Conservation (phyloP, 805 yeast genomes). For the Pichia rugopelliculosa region DNA sequence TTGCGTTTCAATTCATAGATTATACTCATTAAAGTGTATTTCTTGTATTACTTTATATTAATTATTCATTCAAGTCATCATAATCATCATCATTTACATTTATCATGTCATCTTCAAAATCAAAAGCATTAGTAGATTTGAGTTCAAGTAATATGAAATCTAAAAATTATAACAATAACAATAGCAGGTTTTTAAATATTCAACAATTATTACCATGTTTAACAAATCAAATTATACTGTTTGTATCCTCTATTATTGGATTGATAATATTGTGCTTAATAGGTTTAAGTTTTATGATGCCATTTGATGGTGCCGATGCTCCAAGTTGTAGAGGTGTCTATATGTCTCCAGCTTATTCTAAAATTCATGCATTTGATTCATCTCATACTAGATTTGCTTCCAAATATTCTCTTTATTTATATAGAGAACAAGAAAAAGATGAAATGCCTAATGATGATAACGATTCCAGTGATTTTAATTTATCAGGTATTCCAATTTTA, state of each 20-base stretch:
- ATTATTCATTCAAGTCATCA: no score
- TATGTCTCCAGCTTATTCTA: conserved; percentile 82
- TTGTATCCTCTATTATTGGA: conserved; percentile 15
- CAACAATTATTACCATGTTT: neutral
- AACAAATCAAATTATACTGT: neutral
- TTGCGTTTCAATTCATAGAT: no score
- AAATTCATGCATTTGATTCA: conserved; percentile 65
- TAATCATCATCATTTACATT: no score
- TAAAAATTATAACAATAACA: neutral
- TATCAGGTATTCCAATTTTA: conserved; percentile 76
- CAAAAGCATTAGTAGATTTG: no score
- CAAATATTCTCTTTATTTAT: conserved; percentile 78
- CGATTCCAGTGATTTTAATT: conserved; percentile 13
- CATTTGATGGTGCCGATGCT: conserved; percentile 38
- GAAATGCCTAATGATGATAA: conserved; percentile 40
- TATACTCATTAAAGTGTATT: no score
- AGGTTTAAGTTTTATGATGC: conserved; percentile 22
- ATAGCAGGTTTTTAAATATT: neutral
- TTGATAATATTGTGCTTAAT: conserved; percentile 21
- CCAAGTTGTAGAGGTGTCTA: conserved; percentile 56
- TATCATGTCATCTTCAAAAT: no score
- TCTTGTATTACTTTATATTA: no score
- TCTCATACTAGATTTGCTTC: conserved; percentile 62
- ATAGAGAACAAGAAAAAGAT: conserved; percentile 76
- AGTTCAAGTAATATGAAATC: no score